Evolutionary conservation across 2,329 filamentous ascomycete genomes (phyloP).

Genomic region (Pestalotiopsis fici): DNA sequence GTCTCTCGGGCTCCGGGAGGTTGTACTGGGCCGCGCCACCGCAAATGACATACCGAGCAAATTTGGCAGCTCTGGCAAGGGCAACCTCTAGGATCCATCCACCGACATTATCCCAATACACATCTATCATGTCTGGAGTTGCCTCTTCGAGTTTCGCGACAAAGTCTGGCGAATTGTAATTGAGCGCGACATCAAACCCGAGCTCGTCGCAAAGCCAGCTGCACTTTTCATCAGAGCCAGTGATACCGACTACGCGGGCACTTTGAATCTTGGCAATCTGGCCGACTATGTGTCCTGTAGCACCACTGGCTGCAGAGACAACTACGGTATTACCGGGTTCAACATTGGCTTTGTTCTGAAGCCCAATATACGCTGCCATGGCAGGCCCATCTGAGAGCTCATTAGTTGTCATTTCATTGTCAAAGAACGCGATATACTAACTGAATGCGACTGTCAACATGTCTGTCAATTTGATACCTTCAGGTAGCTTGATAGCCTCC

Average conservation of each 20-base stretch:
- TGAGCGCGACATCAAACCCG: conserved; percentile 54
- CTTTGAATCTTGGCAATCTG: conserved; percentile 52
- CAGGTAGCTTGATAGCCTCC: conserved; percentile 22
- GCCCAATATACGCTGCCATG: background rate
- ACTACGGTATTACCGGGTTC: conserved; percentile 42
- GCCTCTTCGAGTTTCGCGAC: conserved; percentile 16
- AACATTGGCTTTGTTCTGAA: conserved; percentile 13
- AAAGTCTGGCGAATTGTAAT: conserved; percentile 53
- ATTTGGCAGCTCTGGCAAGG: conserved; percentile 39
- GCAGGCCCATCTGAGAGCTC: background rate
- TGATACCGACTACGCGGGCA: conserved; percentile 39
- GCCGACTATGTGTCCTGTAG: conserved; percentile 48
- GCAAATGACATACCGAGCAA: background rate
- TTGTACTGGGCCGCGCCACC: background rate
- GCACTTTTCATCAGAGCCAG: conserved; percentile 30
- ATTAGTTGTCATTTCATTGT: background rate
- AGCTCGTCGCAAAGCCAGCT: conserved; percentile 45
- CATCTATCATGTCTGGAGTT: conserved; percentile 45
- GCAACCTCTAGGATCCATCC: conserved; percentile 47
- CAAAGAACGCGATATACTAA: background rate
- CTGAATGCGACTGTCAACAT: conserved; percentile 31
- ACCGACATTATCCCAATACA: conserved; percentile 54
- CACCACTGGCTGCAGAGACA: conserved; percentile 47
- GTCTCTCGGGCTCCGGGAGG: background rate
- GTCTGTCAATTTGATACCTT: conserved; percentile 44